Base-by-base conservation (phyloP, 495 filamentous ascomycete species). In the Talaromyces liani region DNA sequence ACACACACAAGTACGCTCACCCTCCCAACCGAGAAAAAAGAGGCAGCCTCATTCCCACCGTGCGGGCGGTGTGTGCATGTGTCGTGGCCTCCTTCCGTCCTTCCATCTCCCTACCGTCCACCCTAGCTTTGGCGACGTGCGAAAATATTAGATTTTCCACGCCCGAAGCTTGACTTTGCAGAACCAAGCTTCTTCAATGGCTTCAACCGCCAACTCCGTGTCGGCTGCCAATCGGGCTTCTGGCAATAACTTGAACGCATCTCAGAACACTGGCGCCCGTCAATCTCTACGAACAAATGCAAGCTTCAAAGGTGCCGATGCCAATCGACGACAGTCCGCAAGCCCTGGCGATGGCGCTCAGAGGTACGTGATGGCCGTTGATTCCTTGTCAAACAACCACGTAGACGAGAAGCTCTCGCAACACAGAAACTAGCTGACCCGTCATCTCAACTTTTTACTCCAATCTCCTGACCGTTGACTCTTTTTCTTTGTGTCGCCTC, bases 281-380 rank as follows among this genome's bases (percentile, higher is more conserved):
- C 68, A 82, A 60, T 82, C 84, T 58, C 63, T 80, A 65, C 74
- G 78, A 65, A 68, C 80, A 27, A 86, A 82, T 72, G 73, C 77
- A 66, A 83, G 69, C 69, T 71, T 78, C 39, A 85, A 83, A 70
- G 75, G 75, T 65, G 68, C 75, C 49, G 84, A 87, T 60, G 75
- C 73, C 58, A 72, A 72, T 69, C 80, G 85, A 67, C 84, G 84
- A 70, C 84, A 85, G 70, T 77, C 80, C 63, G 79, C 76, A 58
- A 85, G 79, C 71, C 81, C 84, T 51, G 74, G 78, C 51, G 85
- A 87, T 66, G 78, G 77, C 63, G 78, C 76, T 63, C 80, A 82
- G 66, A 81, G 80, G 85, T 87, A 79, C 63, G 77, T 74, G 66
- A 58, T 65, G 64, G 51, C 25, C n/a, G 9, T 33, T 9, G 16